Evolutionary conservation across 2,329 filamentous ascomycete species (phyloP).

Genomic region (Daldinia eschscholtzii): DNA sequence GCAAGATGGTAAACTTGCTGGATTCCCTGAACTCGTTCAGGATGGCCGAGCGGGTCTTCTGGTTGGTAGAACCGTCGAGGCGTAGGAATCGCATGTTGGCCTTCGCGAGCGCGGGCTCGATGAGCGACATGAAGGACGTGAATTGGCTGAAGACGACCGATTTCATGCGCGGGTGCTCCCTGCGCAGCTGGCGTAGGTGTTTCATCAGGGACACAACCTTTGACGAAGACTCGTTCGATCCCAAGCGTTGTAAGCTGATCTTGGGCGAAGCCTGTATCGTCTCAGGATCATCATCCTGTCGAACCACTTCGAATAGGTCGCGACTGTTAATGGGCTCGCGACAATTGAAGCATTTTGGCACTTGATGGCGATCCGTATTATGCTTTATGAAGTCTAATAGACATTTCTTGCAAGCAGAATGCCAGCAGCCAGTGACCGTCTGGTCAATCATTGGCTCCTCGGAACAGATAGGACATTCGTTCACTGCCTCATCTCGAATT

Average conservation of each 20-base stretch:
- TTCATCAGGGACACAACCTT: constrained; percentile 86
- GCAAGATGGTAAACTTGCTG: constrained; percentile 76
- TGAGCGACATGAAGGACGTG: constrained; percentile 93
- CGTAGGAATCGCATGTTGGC: constrained; percentile 84
- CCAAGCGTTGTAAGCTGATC: constrained; percentile 72
- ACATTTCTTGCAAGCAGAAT: constrained; percentile 95
- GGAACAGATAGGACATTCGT: constrained; percentile 93
- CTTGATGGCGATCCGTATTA: constrained; percentile 79
- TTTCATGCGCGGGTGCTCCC: constrained; percentile 77
- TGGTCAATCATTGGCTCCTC: constrained; percentile 97
- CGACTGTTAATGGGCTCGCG: constrained; percentile 83
- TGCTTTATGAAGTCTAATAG: constrained; percentile 91
- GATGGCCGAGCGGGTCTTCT: constrained; percentile 84
- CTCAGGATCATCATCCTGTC: constrained; percentile 74
- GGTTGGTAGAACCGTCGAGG: constrained; percentile 90
- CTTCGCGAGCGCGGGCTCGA: constrained; percentile 81
- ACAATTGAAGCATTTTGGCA: constrained; percentile 91
- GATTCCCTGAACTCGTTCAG: constrained; percentile 77
- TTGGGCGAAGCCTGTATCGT: constrained; percentile 60
- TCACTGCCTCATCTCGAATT: constrained; percentile 88
- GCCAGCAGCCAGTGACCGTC: constrained; percentile 96
- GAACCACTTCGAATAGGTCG: constrained; percentile 92
- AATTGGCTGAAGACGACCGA: constrained; percentile 98
- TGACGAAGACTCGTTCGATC: constrained; percentile 79
- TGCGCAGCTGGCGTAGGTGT: constrained; percentile 77